These are phyloP conservation scores for Solanum habrochaites DNA, from an alignment of 257 asterid species.

Conservation along the genomic window DNA sequence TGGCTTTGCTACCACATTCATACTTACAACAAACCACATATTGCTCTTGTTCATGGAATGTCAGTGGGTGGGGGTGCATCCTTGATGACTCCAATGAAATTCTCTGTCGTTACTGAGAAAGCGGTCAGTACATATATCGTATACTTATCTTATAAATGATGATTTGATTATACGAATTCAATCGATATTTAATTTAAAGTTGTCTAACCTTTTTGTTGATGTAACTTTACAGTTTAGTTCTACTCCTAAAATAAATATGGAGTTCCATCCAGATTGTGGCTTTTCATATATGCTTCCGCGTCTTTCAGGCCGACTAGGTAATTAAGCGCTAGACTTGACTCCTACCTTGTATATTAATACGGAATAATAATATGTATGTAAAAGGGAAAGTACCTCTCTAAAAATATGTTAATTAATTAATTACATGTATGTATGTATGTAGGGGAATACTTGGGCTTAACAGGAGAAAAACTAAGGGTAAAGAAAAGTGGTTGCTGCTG, in stretches of 20 bases:
- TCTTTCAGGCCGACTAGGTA: conserved; percentile 74
- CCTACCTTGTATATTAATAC: not conserved
- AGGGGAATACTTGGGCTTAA: conserved; percentile 82
- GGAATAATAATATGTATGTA: not conserved
- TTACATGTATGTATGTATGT: not conserved
- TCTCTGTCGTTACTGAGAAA: conserved; percentile 2
- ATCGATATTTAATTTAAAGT: too few species aligned
- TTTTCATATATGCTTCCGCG: conserved; percentile 69
- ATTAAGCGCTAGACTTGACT: not conserved
- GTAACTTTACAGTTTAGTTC: conserved; percentile 42
- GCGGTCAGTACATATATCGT: not conserved
- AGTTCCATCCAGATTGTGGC: conserved; percentile 85
- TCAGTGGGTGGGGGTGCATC: not conserved
- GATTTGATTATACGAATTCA: too few species aligned
- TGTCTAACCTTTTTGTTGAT: not conserved
- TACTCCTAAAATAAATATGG: conserved; percentile 90
- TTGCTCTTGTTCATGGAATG: not conserved
- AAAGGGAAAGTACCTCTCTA: not conserved
- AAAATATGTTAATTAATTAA: too few species aligned
- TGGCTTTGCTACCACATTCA: conserved; percentile 50
- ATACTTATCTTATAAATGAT: not conserved
- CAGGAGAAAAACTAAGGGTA: conserved; percentile 80
- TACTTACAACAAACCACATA: conserved; percentile 55
- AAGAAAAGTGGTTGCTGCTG: conserved; percentile 74
- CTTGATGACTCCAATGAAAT: not conserved